Conservation (phyloP, 176 grass and related monocot species). For the Triticum urartu region DNA sequence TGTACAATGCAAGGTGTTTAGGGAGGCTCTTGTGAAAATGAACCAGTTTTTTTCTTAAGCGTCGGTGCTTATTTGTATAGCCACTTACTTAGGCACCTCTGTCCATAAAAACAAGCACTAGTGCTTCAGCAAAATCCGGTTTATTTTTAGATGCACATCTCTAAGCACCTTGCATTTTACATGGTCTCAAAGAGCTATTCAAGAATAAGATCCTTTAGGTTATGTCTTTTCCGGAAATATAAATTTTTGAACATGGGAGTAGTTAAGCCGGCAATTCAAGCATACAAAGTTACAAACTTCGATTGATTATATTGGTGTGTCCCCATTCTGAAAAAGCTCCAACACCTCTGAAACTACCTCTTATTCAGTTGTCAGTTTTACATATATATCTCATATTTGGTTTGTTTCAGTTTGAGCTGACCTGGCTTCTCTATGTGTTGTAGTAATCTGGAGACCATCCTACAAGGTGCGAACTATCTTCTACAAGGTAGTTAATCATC, state of each 20-base stretch:
- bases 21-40: too few species aligned
- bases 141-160: too few species aligned
- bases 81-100: too few species aligned
- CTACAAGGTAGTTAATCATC: slow-evolving; percentile 22
- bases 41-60: too few species aligned
- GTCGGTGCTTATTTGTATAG: too few species aligned
- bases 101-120: too few species aligned
- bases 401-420: background rate
- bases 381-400: background rate
- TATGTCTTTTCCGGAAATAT: background rate
- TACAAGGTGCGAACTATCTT: slow-evolving; percentile 42
- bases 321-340: background rate
- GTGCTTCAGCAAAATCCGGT: too few species aligned
- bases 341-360: background rate
- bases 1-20: too few species aligned
- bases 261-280: background rate
- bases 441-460: slow-evolving; percentile 52
- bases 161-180: too few species aligned
- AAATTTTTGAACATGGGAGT: background rate
- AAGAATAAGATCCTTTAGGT: background rate
- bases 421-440: slow-evolving; percentile 11
- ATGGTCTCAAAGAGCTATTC: background rate
- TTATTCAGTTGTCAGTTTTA: background rate
- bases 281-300: slow-evolving; percentile 2
- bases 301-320: background rate